A percentile compares a stretch with the other conserved stretches of the same genome.
phyloP scores from a whole-genome alignment of 1,284 basidiomycete genomes.

The Cutaneotrichosporon sp. region DNA sequence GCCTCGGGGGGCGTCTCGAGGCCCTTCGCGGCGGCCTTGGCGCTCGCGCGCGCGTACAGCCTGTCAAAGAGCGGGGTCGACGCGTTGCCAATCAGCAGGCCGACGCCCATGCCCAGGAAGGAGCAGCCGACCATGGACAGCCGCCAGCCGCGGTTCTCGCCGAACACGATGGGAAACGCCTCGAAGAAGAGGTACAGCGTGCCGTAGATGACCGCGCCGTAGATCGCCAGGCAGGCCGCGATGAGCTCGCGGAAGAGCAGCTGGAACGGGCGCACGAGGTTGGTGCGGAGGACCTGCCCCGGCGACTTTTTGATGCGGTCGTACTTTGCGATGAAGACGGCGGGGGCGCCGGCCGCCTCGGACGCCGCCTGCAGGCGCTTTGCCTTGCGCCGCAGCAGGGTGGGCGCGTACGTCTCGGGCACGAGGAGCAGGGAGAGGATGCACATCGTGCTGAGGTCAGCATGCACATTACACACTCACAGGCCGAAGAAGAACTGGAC shows the following conservation, averaged over 20 bases:
- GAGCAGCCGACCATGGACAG: constrained; percentile 55
- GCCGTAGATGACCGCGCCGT: constrained; percentile 51
- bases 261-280: constrained; percentile 64
- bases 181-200: constrained; percentile 51
- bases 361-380: constrained; percentile 58
- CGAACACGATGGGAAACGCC: constrained; percentile 62
- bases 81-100: constrained; percentile 59
- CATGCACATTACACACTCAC: constrained; percentile 30
- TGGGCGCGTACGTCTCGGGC: constrained; percentile 64
- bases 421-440: constrained; percentile 45
- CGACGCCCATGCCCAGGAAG: constrained; percentile 66
- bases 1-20: constrained; percentile 58
- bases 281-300: constrained; percentile 40
- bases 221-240: constrained; percentile 66
- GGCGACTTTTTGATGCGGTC: constrained; percentile 60
- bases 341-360: constrained; percentile 47
- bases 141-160: constrained; percentile 16
- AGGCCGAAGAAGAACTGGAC: constrained; percentile 58
- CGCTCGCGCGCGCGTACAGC: constrained; percentile 59
- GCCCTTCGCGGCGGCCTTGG: constrained; percentile 59
- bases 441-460: constrained; percentile 54
- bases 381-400: constrained; percentile 64
- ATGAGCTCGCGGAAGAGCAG: constrained; percentile 68
- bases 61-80: constrained; percentile 56
- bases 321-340: constrained; percentile 59